Evolutionary conservation across 2,329 filamentous ascomycete species (phyloP).

Genomic region (Thielaviopsis cerberus): DNA sequence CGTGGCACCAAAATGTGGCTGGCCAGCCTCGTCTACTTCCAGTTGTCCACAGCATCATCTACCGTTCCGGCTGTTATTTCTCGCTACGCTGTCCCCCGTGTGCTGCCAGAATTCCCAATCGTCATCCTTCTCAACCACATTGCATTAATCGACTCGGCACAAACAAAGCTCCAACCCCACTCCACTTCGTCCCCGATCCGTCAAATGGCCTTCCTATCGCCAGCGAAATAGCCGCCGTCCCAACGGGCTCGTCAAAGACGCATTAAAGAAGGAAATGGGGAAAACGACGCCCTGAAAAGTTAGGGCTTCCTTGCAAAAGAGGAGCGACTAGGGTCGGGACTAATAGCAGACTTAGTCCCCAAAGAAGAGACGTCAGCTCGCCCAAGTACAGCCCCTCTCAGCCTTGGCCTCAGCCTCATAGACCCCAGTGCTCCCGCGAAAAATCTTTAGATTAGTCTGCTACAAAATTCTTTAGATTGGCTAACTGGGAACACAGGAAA

Average conservation of each 20-base stretch:
- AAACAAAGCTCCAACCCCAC: background rate
- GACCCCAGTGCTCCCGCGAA: background rate
- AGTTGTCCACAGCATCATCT: background rate
- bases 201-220: background rate
- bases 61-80: background rate
- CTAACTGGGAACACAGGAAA: no score
- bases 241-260: background rate
- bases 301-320: background rate
- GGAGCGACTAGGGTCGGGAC: no score
- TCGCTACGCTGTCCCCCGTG: background rate
- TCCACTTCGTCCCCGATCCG: background rate
- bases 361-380: background rate
- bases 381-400: background rate
- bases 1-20: background rate
- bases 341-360: background rate
- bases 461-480: no score
- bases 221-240: background rate
- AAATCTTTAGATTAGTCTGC: no score
- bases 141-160: background rate
- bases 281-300: background rate
- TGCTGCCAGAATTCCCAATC: background rate
- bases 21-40: background rate
- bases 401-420: background rate
- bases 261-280: background rate
- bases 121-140: background rate